These are phyloP conservation scores for Dendrobium huoshanense DNA, from an alignment of 106 monocot genomes.

Conservation along the genomic window DNA sequence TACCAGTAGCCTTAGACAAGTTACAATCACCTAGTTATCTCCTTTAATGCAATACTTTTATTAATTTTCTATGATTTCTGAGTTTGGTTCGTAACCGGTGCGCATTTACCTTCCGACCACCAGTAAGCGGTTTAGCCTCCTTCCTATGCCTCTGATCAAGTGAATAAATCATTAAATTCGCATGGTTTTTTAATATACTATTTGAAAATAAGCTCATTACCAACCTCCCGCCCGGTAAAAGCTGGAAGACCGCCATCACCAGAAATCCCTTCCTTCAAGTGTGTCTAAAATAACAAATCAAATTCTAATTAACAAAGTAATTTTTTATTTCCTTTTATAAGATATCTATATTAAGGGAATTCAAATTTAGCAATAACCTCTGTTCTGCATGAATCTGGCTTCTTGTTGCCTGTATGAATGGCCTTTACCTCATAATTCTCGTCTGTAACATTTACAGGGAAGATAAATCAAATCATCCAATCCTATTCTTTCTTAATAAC, in stretches of 20 bases:
- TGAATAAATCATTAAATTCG: not conserved
- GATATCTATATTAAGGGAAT: not conserved
- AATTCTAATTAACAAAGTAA: not conserved
- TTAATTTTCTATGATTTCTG: too few species aligned
- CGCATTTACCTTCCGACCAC: not conserved
- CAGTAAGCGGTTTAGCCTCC: not conserved
- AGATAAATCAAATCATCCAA: not conserved
- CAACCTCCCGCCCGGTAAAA: not conserved
- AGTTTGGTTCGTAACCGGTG: too few species aligned
- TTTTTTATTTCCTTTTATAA: not conserved
- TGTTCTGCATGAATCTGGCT: not conserved
- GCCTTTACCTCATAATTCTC: not conserved
- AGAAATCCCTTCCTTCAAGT: not conserved
- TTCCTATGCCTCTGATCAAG: slow-evolving; percentile 2
- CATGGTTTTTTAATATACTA: not conserved
- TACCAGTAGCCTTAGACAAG: too few species aligned
- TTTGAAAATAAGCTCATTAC: not conserved
- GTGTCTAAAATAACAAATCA: not conserved
- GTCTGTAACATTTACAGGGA: not conserved
- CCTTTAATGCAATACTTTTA: too few species aligned
- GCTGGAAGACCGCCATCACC: not conserved
- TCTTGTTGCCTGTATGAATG: not conserved
- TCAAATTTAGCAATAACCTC: slow-evolving; percentile 5
- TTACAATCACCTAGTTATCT: too few species aligned
- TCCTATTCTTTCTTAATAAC: not conserved